These are phyloP conservation scores for Tricladium varicosporioides DNA, from an alignment of 2,329 filamentous ascomycete species.

Conservation along the genomic window DNA sequence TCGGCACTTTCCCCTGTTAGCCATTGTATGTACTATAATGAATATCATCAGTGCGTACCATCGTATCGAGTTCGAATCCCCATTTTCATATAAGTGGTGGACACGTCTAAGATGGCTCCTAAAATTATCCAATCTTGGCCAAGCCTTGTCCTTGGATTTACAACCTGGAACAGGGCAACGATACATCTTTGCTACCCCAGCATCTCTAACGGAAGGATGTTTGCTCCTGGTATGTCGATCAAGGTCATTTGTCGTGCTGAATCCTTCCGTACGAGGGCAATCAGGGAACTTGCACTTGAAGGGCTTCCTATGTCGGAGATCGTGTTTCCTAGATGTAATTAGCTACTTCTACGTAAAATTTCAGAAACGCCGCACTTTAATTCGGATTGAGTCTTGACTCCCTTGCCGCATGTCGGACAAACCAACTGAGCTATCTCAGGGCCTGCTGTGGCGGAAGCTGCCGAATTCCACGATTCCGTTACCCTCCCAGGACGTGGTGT, in stretches of 20 bases:
- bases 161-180: constrained; percentile 59
- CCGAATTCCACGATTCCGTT: constrained; percentile 18
- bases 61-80: constrained; percentile 42
- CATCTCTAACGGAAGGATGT: constrained; percentile 50
- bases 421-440: constrained; percentile 21
- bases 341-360: constrained; percentile 22
- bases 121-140: constrained; percentile 86
- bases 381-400: constrained; percentile 52
- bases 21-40: constrained; percentile 1
- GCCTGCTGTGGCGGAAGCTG: constrained; percentile 11
- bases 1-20: constrained; percentile 21
- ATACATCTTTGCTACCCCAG: constrained; percentile 51
- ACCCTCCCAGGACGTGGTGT: constrained; percentile 19
- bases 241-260: constrained; percentile 78
- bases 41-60: constrained; percentile 38
- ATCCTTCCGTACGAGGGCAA: constrained; percentile 64
- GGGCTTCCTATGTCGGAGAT: constrained; percentile 66
- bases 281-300: constrained; percentile 56
- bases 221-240: constrained; percentile 74
- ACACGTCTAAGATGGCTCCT: constrained; percentile 71
- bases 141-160: constrained; percentile 62
- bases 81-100: constrained; percentile 39
- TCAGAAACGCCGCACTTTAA: constrained; percentile 45
- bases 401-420: constrained; percentile 42
- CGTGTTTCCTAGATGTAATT: constrained; percentile 63